Evolutionary conservation across 2,329 filamentous ascomycete species (phyloP).

Genomic region (Penicillium sp.): DNA sequence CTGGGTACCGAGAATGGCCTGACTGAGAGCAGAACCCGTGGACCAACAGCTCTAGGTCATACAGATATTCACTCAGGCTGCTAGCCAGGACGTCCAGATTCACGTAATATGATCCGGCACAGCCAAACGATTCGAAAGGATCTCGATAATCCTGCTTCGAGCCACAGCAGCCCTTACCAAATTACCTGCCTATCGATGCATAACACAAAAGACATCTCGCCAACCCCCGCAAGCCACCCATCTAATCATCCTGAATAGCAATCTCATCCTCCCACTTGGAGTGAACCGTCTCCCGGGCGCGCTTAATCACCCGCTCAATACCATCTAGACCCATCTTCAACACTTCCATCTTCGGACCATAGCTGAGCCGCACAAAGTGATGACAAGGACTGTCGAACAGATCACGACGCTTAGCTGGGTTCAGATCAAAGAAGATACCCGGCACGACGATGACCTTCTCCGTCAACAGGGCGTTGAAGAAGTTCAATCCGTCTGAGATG

Average conservation of each 20-base stretch:
- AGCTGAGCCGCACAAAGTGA: conserved; percentile 83
- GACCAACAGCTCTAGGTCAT: too few species aligned
- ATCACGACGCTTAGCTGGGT: conserved; percentile 85
- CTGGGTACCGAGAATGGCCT: neutral
- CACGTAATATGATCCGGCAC: neutral
- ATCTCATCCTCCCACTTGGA: conserved; percentile 42
- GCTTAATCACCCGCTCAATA: conserved; percentile 75
- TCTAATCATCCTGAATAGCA: conserved; percentile 41
- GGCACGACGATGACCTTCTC: conserved; percentile 97
- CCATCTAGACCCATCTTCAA: conserved; percentile 79
- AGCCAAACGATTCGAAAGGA: neutral
- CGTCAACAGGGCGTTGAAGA: conserved; percentile 90
- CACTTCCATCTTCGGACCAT: conserved; percentile 79
- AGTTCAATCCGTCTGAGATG: conserved; percentile 92
- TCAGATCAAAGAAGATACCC: conserved; percentile 97
- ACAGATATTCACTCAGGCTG: neutral
- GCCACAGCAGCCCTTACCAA: neutral
- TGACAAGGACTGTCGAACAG: conserved; percentile 94
- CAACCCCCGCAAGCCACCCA: neutral
- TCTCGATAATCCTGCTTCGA: neutral
- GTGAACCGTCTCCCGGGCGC: conserved; percentile 39
- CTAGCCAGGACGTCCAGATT: neutral
- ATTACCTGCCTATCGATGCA: neutral
- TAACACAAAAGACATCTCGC: neutral
- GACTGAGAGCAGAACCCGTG: neutral